Base-by-base conservation (phyloP, 2,329 filamentous ascomycete genomes). In the Aspergillus pseudonomiae region DNA sequence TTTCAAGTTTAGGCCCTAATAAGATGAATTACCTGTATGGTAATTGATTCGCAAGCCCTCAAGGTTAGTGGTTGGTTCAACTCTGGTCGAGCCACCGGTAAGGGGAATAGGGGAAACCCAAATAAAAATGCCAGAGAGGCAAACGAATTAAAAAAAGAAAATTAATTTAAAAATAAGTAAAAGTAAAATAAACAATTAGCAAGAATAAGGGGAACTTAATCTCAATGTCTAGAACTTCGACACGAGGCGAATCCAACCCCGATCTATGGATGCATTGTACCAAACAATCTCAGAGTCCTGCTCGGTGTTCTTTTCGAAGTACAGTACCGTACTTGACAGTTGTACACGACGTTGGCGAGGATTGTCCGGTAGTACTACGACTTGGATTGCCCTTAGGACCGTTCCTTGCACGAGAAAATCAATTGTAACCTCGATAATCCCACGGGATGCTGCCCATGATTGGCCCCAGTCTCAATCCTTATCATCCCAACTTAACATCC, bases 1-100 rank as follows among this genome's bases (percentile, higher is more conserved):
- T 77, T 77, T 77, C 75, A 77, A 74, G 71, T 75, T 75, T 75
- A 72, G 71, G 62, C 64, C 67, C 64, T 60, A 61, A 63, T 36
- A 60, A 61, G 43, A 46, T n/a, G 34, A 55, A 55, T 21, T 55
- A 55, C 52, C 39, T 6, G 52, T 55, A 55, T 24, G 32, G 52
- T 55, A 55, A 55, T 39, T 55, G 52, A 55, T 55, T 55, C 52
- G 52, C 52, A 55, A 55, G 52, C 34, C 34, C 30, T n/a, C 34
- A 21, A 39, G 52, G 12, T 55, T 55, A 55, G 48, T 55, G 52
- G 32, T 55, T 39, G 52, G 32, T 39, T 39, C 32, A 55, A 55
- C 52, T 55, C 19, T 55, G 52, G 52, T 55, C 26, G 52, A 39
- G 52, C 32, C 65, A 63, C 61, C 66, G 65, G 63, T 67, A 66